phyloP scores from a whole-genome alignment of 2,329 filamentous ascomycete species.

The Pseudogymnoascus sp. region DNA sequence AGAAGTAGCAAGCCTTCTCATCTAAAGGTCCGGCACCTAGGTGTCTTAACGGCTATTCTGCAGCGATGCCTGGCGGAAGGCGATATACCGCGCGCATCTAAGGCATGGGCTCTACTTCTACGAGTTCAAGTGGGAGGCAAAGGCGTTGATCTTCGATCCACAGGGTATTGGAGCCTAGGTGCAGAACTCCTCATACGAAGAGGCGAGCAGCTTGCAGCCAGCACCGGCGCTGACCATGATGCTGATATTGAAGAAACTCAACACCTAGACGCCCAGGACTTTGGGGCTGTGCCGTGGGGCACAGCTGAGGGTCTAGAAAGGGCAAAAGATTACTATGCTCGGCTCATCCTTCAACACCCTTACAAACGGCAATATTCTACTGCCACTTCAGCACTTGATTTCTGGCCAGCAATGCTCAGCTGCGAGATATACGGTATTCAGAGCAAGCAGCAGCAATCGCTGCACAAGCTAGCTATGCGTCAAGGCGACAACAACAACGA shows the following conservation, averaged over 20 bases:
- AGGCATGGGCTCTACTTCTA: conserved; percentile 67
- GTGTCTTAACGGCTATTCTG: conserved; percentile 59
- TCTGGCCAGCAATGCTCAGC: conserved; percentile 73
- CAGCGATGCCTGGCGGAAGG: conserved; percentile 63
- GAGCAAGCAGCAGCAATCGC: conserved; percentile 43
- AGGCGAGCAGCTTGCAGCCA: conserved; percentile 16
- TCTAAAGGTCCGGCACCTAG: conserved; percentile 48
- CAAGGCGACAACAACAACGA: background rate
- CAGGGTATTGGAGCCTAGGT: conserved; percentile 72
- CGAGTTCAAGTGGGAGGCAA: conserved; percentile 48
- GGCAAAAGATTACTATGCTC: conserved; percentile 65
- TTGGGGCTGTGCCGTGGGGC: conserved; percentile 26
- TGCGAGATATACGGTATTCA: conserved; percentile 72
- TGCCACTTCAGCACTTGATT: conserved; percentile 57
- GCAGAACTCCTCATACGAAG: conserved; percentile 70
- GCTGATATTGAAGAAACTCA: background rate
- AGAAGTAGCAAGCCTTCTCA: conserved; percentile 15
- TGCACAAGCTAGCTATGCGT: conserved; percentile 29
- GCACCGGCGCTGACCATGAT: background rate
- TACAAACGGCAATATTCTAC: conserved; percentile 50
- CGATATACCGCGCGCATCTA: conserved; percentile 62
- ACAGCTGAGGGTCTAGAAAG: conserved; percentile 43
- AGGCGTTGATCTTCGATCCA: conserved; percentile 58
- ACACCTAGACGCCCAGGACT: background rate
- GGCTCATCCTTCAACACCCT: conserved; percentile 68